Percentiles rank a stretch among this genome's conserved stretches.
These are phyloP conservation scores for Serendipita sp. DNA, from an alignment of 768 basidiomycete species.

Conservation along the genomic window DNA sequence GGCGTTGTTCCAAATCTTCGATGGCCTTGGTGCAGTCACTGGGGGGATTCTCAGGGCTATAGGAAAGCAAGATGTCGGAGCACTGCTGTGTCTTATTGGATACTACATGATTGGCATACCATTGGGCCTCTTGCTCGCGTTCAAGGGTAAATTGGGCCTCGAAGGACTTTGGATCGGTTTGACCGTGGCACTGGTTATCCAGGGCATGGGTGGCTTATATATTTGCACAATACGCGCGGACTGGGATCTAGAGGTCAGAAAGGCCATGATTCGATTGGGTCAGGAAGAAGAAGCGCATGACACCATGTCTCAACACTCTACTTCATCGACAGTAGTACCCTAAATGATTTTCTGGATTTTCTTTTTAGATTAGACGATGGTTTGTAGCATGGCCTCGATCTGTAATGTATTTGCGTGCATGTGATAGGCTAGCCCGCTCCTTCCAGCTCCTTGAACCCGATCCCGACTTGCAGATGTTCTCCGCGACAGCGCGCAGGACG, in stretches of 20 bases:
- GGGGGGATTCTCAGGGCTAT: conserved; percentile 68
- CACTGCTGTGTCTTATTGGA: background rate
- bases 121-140: conserved; percentile 62
- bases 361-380: background rate
- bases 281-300: background rate
- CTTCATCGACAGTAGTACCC: background rate
- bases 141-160: conserved; percentile 39
- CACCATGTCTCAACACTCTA: background rate
- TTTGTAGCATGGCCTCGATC: background rate
- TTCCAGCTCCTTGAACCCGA: background rate
- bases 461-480: background rate
- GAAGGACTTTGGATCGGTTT: conserved; percentile 77
- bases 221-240: background rate
- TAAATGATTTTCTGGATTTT: background rate
- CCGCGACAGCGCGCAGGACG: background rate
- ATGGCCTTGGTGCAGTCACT: conserved; percentile 51
- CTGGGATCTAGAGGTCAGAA: background rate
- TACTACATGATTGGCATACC: conserved; percentile 41
- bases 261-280: conserved; percentile 1
- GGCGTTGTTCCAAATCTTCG: conserved; percentile 71
- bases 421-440: background rate
- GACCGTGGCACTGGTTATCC: conserved; percentile 41
- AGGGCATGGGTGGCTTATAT: background rate
- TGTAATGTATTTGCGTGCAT: background rate
- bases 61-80: conserved; percentile 45